These are phyloP conservation scores for Salvia sclarea DNA, from an alignment of 305 asterid genomes.

Conservation along the genomic window DNA sequence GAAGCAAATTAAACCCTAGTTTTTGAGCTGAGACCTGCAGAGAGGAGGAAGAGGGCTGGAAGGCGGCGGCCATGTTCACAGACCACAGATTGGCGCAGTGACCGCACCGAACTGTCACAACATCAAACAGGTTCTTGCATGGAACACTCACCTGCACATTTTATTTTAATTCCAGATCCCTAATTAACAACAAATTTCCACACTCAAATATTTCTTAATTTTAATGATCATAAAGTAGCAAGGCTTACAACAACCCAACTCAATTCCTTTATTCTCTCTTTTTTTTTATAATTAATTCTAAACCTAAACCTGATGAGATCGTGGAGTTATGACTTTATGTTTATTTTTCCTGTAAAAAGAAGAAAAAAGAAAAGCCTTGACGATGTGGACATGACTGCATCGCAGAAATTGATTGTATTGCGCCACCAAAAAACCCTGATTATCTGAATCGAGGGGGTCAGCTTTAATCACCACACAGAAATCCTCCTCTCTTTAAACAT, in stretches of 20 bases:
- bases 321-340: constrained; percentile 35
- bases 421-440: constrained; percentile 38
- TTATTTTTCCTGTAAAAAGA: constrained; percentile 44
- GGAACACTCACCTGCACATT: constrained; percentile 88
- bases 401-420: constrained; percentile 36
- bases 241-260: too few species aligned
- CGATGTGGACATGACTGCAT: constrained; percentile 71
- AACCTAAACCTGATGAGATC: constrained; percentile 28
- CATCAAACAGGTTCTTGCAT: constrained; percentile 75
- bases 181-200: too few species aligned
- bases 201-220: neutral
- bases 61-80: constrained; percentile 88
- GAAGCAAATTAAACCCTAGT: constrained; percentile 57
- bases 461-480: constrained; percentile 52
- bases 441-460: constrained; percentile 44
- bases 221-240: neutral
- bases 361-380: constrained; percentile 41
- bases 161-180: constrained; percentile 5
- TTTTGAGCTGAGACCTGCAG: too few species aligned
- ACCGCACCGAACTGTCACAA: constrained; percentile 91
- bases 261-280: too few species aligned
- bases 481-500: constrained; percentile 28
- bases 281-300: neutral
- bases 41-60: constrained; percentile 49
- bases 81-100: constrained; percentile 85